These are phyloP conservation scores for Stemphylium vesicarium DNA, from an alignment of 2,329 filamentous ascomycete genomes.

Conservation along the genomic window DNA sequence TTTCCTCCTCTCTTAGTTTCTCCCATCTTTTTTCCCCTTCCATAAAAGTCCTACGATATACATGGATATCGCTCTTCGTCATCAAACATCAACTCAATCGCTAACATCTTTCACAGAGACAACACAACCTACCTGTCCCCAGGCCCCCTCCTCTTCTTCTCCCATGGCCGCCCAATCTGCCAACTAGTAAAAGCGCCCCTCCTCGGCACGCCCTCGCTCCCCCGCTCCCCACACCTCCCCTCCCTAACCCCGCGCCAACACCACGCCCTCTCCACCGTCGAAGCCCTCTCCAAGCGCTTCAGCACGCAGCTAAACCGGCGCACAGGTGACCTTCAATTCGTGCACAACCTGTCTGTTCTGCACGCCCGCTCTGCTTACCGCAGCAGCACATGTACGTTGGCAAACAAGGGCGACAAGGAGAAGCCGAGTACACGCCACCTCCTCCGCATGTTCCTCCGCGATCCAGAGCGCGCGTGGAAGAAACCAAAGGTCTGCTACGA, in stretches of 20 bases:
- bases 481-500: conserved; percentile 35
- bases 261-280: conserved; percentile 39
- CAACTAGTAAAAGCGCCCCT: conserved; percentile 49
- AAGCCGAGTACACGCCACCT: conserved; percentile 42
- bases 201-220: conserved; percentile 42
- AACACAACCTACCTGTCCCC: conserved; percentile 40
- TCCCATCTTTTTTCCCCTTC: no score
- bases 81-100: no score
- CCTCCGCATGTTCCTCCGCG: conserved; percentile 48
- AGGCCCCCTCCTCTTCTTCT: conserved; percentile 46
- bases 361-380: conserved; percentile 45
- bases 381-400: no score
- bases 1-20: no score
- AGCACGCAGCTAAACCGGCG: conserved; percentile 42
- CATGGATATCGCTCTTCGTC: no score
- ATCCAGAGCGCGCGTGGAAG: conserved; percentile 42
- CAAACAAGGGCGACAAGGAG: no score
- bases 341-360: conserved; percentile 48
- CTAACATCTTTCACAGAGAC: conserved; percentile 23
- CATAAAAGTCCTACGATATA: no score
- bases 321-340: conserved; percentile 46
- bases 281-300: conserved; percentile 38
- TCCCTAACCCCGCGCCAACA: conserved; percentile 35
- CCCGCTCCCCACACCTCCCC: conserved; percentile 40
- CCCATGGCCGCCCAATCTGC: conserved; percentile 44